phyloP scores from a whole-genome alignment of 495 filamentous ascomycete species.

The Antarctomyces pellizariae region DNA sequence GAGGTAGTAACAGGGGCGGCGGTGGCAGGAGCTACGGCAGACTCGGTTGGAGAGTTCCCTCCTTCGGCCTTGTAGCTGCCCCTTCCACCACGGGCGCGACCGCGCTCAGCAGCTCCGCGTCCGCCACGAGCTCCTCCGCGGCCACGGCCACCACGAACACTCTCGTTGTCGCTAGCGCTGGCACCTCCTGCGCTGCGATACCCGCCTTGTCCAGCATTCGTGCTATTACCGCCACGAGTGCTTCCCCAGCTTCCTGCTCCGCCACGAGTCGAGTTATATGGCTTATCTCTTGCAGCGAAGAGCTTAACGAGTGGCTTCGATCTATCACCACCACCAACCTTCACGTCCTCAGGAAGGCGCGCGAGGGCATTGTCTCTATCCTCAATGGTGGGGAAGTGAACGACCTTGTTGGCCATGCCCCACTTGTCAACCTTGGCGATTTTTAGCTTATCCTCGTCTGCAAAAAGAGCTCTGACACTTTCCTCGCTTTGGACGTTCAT shows the following conservation, averaged over 20 bases:
- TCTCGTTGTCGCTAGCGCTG: constrained; percentile 70
- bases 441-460: constrained; percentile 58
- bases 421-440: constrained; percentile 57
- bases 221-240: constrained; percentile 29
- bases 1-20: no score
- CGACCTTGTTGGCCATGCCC: constrained; percentile 53
- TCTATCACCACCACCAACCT: constrained; percentile 36
- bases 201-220: constrained; percentile 30
- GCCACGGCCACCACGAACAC: constrained; percentile 29
- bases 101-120: constrained; percentile 24
- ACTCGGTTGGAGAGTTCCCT: constrained; percentile 22
- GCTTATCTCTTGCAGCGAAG: constrained; percentile 39
- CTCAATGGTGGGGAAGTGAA: constrained; percentile 51
- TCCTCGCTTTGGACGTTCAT: constrained; percentile 56
- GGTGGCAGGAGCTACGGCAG: constrained; percentile 21
- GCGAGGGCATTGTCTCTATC: constrained; percentile 56
- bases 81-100: constrained; percentile 32
- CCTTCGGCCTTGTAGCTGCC: constrained; percentile 34
- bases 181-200: constrained; percentile 46
- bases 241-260: constrained; percentile 55
- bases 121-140: constrained; percentile 38
- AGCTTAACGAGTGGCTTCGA: constrained; percentile 60
- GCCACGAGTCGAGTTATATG: constrained; percentile 25
- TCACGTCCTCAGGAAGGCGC: constrained; percentile 46
- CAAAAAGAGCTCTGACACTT: constrained; percentile 52